These are phyloP conservation scores for Auricularia heimuer DNA, from an alignment of 768 basidiomycete species.

Conservation along the genomic window DNA sequence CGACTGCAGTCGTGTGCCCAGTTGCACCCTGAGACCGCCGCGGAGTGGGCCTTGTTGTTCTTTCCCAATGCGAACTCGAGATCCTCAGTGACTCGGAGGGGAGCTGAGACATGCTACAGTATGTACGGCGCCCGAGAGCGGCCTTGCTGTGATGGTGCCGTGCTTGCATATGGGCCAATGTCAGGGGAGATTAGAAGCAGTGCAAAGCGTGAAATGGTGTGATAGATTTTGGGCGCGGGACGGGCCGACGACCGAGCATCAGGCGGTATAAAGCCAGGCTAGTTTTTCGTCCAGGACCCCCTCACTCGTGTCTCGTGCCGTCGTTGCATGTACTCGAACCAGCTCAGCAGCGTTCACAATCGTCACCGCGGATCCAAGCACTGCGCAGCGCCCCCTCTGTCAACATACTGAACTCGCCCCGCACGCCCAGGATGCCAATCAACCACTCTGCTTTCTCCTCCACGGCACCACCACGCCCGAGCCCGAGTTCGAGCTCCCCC, in stretches of 20 bases:
- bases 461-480: conserved; percentile 69
- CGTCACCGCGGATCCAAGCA: conserved; percentile 80
- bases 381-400: conserved; percentile 54
- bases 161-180: not conserved
- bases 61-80: not conserved
- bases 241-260: not conserved
- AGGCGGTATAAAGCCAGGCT: not conserved
- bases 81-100: not conserved
- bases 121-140: no score
- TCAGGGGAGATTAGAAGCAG: not conserved
- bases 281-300: not conserved
- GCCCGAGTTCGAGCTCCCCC: conserved; percentile 55
- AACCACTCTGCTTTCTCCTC: conserved; percentile 32
- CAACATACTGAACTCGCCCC: conserved; percentile 20
- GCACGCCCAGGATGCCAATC: conserved; percentile 7
- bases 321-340: conserved; percentile 51
- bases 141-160: no score
- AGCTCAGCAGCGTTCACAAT: conserved; percentile 83
- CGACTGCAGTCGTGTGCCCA: not conserved
- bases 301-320: not conserved
- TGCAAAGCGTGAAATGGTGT: not conserved
- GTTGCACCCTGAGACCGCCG: not conserved
- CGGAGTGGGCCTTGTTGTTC: not conserved
- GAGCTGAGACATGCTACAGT: not conserved
- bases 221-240: not conserved